A percentile compares a stretch with the other conserved stretches of the same genome.
phyloP scores from a whole-genome alignment of 169 alveolate species.

The Cryptosporidium parvum region DNA sequence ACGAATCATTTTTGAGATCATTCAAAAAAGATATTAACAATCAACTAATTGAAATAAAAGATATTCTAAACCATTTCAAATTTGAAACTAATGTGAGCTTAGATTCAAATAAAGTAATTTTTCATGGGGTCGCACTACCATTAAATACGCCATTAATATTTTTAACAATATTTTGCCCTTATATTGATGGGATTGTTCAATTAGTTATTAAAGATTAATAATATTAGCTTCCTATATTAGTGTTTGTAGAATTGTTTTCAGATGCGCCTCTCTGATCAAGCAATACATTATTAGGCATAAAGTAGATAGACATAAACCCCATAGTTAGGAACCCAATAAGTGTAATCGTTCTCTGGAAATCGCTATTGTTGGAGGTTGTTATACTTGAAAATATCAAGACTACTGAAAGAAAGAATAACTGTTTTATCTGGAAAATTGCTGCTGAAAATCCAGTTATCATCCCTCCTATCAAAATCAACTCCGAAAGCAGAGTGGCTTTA shows the following conservation, averaged over 20 bases:
- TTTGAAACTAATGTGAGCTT: background rate
- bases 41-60: slow-evolving; percentile 5
- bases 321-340: slow-evolving; percentile 40
- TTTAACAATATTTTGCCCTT: slow-evolving; percentile 22
- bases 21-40: slow-evolving; percentile 33
- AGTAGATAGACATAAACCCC: slow-evolving; percentile 56
- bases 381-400: slow-evolving; percentile 51
- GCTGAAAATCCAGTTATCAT: slow-evolving; percentile 52
- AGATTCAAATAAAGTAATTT: slow-evolving; percentile 1
- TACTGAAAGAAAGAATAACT: slow-evolving; percentile 14
- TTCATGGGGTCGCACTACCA: slow-evolving; percentile 55
- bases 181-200: slow-evolving; percentile 62
- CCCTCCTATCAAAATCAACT: slow-evolving; percentile 51
- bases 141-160: slow-evolving; percentile 58
- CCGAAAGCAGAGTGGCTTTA: slow-evolving; percentile 39
- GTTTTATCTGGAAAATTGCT: slow-evolving; percentile 52
- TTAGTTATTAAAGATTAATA: slow-evolving; percentile 6
- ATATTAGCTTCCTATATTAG: background rate
- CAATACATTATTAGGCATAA: slow-evolving; percentile 34
- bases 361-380: slow-evolving; percentile 58
- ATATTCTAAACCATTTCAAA: slow-evolving; percentile 3
- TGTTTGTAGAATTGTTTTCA: background rate
- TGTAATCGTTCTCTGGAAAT: slow-evolving; percentile 38
- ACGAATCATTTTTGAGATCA: slow-evolving; percentile 19
- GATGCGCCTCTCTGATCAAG: background rate